These are phyloP conservation scores for Fusarium paranaense DNA, from an alignment of 2,329 filamentous ascomycete species.

Conservation along the genomic window DNA sequence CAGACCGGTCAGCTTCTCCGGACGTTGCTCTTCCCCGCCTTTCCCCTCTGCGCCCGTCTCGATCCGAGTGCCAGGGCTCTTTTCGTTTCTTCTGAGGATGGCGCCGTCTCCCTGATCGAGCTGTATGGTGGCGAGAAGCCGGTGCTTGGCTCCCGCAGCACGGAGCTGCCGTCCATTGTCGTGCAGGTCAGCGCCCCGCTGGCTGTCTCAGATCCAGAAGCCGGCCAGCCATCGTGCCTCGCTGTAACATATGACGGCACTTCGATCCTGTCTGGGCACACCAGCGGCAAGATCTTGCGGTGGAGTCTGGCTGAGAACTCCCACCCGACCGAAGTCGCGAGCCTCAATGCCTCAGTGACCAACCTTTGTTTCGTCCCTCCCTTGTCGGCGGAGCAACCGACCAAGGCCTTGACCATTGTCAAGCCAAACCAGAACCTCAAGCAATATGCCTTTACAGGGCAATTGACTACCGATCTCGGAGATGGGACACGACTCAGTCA, in stretches of 20 bases:
- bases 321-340: constrained; percentile 74
- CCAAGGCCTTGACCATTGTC: constrained; percentile 71
- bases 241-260: constrained; percentile 86
- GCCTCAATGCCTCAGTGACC: constrained; percentile 84
- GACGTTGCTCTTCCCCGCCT: constrained; percentile 82
- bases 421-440: constrained; percentile 81
- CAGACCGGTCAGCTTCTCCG: constrained; percentile 80
- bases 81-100: constrained; percentile 84
- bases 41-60: constrained; percentile 77
- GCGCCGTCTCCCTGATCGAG: constrained; percentile 83
- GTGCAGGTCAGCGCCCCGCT: constrained; percentile 67
- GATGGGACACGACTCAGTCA: constrained; percentile 57
- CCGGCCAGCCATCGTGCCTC: constrained; percentile 74
- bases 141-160: constrained; percentile 64
- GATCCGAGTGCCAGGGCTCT: constrained; percentile 88
- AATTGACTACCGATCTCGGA: constrained; percentile 63
- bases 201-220: constrained; percentile 70
- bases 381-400: constrained; percentile 54
- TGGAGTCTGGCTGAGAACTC: constrained; percentile 84
- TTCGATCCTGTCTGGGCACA: constrained; percentile 82
- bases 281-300: constrained; percentile 79
- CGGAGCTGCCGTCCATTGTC: constrained; percentile 67
- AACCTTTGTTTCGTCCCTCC: constrained; percentile 82
- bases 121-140: constrained; percentile 70
- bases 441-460: constrained; percentile 74